These are phyloP conservation scores for Cryptosporidium sp. DNA, from an alignment of 169 alveolate genomes.

Conservation along the genomic window DNA sequence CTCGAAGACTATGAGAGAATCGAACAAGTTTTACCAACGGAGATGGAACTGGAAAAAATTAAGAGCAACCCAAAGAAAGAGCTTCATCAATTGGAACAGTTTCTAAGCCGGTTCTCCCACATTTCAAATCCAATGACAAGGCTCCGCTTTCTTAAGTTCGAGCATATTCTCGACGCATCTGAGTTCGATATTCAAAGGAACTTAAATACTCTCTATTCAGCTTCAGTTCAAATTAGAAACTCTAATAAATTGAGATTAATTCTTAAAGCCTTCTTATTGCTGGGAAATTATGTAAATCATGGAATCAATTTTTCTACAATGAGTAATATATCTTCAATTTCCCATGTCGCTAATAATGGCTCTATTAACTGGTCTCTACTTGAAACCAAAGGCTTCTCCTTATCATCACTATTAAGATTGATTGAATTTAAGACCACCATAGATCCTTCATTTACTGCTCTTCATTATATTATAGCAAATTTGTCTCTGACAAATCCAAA, in stretches of 20 bases:
- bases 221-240: conserved; percentile 76
- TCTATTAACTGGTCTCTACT: conserved; percentile 73
- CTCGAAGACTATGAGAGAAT: conserved; percentile 74
- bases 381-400: conserved; percentile 77
- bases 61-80: conserved; percentile 38
- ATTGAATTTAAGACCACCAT: conserved; percentile 78
- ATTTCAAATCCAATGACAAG: conserved; percentile 74
- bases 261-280: conserved; percentile 78
- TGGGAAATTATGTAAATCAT: conserved; percentile 80
- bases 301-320: conserved; percentile 64
- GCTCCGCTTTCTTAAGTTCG: conserved; percentile 55
- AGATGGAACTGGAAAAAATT: conserved; percentile 58
- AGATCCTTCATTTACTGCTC: conserved; percentile 77
- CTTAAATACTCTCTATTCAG: conserved; percentile 64
- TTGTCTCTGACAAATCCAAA: conserved; percentile 46
- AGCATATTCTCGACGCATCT: conserved; percentile 62
- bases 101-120: conserved; percentile 57
- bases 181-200: conserved; percentile 67
- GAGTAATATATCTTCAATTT: conserved; percentile 32
- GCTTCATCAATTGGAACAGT: conserved; percentile 65
- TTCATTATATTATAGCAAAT: conserved; percentile 78
- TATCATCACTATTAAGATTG: conserved; percentile 75
- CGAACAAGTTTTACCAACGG: conserved; percentile 78
- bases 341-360: conserved; percentile 50
- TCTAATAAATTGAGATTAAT: conserved; percentile 39